Percentiles rank a stretch among this genome's conserved stretches.
Conservation (phyloP, 1,139 yeast species). For the Debaryomyces nepalensis region DNA sequence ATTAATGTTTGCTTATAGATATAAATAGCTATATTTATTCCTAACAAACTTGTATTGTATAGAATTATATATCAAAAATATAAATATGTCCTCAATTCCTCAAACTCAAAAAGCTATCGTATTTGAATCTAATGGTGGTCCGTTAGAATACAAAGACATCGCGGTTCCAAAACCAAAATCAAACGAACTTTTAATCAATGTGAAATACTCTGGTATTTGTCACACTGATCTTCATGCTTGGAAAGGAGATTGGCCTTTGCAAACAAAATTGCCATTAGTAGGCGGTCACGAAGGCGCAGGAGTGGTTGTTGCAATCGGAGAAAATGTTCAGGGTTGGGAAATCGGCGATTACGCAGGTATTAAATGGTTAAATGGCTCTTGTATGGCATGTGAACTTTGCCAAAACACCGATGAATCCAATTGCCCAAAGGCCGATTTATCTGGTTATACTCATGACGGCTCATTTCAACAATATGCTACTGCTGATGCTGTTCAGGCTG, state of each 20-base stretch:
- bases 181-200: constrained; percentile 66
- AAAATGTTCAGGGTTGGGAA: constrained; percentile 66
- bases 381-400: constrained; percentile 72
- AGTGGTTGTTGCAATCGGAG: constrained; percentile 72
- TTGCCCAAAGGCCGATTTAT: constrained; percentile 68
- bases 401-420: constrained; percentile 66
- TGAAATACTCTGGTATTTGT: constrained; percentile 79
- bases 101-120: constrained; percentile 44
- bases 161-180: constrained; percentile 73
- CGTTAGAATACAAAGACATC: constrained; percentile 61
- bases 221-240: constrained; percentile 82
- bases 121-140: constrained; percentile 45
- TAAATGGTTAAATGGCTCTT: constrained; percentile 77
- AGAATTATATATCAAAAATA: neutral
- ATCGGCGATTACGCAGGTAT: constrained; percentile 76
- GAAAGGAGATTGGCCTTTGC: constrained; percentile 81
- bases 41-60: neutral
- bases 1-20: too few relatives aligned
- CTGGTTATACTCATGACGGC: constrained; percentile 82
- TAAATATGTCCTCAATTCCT: constrained; percentile 27
- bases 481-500: constrained; percentile 87
- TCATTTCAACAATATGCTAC: constrained; percentile 82
- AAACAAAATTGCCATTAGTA: constrained; percentile 68
- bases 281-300: constrained; percentile 91
- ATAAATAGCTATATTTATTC: neutral